Percentiles rank a stretch among this genome's conserved stretches.
These are phyloP conservation scores for Iris pallida DNA, from an alignment of 116 monocot genomes.

Conservation along the genomic window DNA sequence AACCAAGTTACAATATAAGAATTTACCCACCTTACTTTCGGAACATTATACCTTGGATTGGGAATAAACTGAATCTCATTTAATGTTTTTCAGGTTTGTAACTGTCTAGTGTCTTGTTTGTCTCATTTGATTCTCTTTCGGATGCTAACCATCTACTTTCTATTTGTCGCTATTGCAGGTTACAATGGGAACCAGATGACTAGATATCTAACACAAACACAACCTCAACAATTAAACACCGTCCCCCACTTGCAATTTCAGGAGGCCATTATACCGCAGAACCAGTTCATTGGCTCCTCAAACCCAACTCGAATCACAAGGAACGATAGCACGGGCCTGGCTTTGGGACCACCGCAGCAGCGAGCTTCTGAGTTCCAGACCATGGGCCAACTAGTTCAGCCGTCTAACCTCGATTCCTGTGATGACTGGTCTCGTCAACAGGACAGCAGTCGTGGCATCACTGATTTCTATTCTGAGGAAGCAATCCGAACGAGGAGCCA, in stretches of 20 bases:
- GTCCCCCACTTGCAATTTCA: conserved; percentile 29
- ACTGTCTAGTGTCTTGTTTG: too few species aligned
- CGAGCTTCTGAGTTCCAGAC: conserved; percentile 28
- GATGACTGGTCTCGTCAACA: conserved; percentile 39
- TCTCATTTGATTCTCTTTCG: too few species aligned
- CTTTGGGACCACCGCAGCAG: conserved; percentile 32
- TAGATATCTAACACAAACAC: conserved; percentile 18
- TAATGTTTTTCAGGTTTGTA: too few species aligned
- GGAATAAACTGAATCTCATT: too few species aligned
- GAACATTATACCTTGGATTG: too few species aligned
- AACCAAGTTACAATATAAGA: too few species aligned
- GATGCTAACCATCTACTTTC: too few species aligned
- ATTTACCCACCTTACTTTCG: too few species aligned
- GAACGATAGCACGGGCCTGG: conserved; percentile 30
- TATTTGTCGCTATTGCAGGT: neutral
- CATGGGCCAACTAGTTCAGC: conserved; percentile 11
- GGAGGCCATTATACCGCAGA: conserved; percentile 24
- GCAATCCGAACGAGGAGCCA: conserved; percentile 87
- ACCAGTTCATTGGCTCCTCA: conserved; percentile 22
- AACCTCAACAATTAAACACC: conserved; percentile 24
- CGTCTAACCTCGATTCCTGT: conserved; percentile 20
- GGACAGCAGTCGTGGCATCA: conserved; percentile 17
- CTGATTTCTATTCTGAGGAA: conserved; percentile 66
- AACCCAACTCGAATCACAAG: conserved; percentile 20
- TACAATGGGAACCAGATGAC: conserved; percentile 36